Conservation (phyloP, 2,329 filamentous ascomycete species). For the Neopestalotiopsis rosae region DNA sequence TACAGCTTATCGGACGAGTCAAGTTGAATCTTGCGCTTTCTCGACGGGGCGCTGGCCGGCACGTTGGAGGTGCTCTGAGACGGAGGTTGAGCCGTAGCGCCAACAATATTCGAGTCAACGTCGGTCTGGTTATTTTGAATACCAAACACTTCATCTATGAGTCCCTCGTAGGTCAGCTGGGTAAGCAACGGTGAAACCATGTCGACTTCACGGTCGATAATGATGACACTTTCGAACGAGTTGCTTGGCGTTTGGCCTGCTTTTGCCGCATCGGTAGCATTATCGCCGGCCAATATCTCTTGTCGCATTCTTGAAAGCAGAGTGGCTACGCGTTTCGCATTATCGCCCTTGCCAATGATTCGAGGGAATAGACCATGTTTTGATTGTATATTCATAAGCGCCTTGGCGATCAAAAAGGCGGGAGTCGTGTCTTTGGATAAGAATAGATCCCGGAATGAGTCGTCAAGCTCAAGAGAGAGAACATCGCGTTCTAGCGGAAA, state of each 20-base stretch:
- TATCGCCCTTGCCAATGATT: slow-evolving; percentile 94
- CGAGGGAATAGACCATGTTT: slow-evolving; percentile 92
- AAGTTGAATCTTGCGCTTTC: slow-evolving; percentile 86
- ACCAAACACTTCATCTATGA: slow-evolving; percentile 91
- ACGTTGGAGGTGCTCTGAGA: slow-evolving; percentile 59
- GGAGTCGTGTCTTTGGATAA: slow-evolving; percentile 88
- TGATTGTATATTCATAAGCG: slow-evolving; percentile 92
- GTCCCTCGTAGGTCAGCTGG: slow-evolving; percentile 93
- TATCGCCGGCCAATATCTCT: slow-evolving; percentile 82
- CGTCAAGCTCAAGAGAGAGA: slow-evolving; percentile 86
- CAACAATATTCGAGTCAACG: slow-evolving; percentile 88
- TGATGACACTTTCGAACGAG: slow-evolving; percentile 86
- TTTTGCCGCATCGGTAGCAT: slow-evolving; percentile 64
- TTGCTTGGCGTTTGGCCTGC: slow-evolving; percentile 83
- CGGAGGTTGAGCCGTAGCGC: slow-evolving; percentile 65
- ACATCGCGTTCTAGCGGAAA: slow-evolving; percentile 91
- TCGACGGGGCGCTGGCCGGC: slow-evolving; percentile 60
- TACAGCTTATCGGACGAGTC: slow-evolving; percentile 91
- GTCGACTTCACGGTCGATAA: slow-evolving; percentile 95
- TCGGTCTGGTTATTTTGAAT: slow-evolving; percentile 94
- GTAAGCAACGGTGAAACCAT: slow-evolving; percentile 91
- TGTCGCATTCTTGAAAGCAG: slow-evolving; percentile 89
- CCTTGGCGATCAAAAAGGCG: slow-evolving; percentile 87
- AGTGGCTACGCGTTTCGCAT: slow-evolving; percentile 87
- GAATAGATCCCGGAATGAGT: slow-evolving; percentile 87